Evolutionary conservation across 2,329 filamentous ascomycete species (phyloP).

Genomic region (Pseudocercospora vitis): DNA sequence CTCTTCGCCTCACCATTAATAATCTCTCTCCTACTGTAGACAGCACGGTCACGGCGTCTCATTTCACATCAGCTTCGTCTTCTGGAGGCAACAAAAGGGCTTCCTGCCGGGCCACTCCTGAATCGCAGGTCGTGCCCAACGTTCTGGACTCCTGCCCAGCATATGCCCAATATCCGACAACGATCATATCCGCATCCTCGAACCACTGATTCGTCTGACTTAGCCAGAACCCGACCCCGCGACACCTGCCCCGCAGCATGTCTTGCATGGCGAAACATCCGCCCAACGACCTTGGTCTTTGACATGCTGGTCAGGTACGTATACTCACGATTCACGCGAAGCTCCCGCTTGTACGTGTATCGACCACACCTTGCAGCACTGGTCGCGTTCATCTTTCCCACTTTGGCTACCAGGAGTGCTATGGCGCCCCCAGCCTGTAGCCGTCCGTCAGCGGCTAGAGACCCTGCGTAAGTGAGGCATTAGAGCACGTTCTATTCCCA

Average conservation of each 20-base stretch:
- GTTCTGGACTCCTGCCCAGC: conserved; percentile 1
- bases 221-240: conserved; percentile 2
- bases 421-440: neutral
- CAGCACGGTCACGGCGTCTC: too few relatives aligned
- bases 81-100: neutral
- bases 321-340: neutral
- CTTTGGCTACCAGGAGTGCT: neutral
- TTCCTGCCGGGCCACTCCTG: neutral
- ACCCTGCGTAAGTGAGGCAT: conserved; percentile 10
- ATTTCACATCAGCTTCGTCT: conserved; percentile 6
- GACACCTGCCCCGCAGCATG: neutral
- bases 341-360: neutral
- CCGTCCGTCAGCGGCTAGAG: conserved; percentile 3
- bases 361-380: neutral
- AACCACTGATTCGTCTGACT: neutral
- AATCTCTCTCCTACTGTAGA: too few relatives aligned
- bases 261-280: neutral
- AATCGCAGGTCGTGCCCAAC: neutral
- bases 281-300: neutral
- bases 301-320: neutral
- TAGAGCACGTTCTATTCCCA: neutral
- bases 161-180: neutral
- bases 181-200: neutral
- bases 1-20: conserved; percentile 10
- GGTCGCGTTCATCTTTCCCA: neutral